Evolutionary conservation across 2,329 filamentous ascomycete species (phyloP).

Genomic region (Colletotrichum sp.): DNA sequence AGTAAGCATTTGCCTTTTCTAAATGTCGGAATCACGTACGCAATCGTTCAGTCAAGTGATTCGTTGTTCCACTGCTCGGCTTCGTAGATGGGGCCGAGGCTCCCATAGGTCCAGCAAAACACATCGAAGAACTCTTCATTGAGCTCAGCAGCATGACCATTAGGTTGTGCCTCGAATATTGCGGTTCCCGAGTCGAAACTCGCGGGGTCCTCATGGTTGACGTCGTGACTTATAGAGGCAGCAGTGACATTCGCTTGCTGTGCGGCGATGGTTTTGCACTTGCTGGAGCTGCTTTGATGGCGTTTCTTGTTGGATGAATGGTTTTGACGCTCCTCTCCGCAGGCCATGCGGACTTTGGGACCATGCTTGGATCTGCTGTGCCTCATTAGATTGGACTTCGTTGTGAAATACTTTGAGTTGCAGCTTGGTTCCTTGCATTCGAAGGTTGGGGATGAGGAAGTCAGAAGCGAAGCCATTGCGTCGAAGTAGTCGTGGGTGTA

Average conservation of each 20-base stretch:
- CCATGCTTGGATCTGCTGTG: neutral
- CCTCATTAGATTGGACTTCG: neutral
- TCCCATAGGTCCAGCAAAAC: neutral
- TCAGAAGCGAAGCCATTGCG: rapidly evolving
- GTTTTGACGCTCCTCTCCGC: neutral
- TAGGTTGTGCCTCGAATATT: neutral
- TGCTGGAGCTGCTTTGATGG: neutral
- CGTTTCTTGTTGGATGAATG: neutral
- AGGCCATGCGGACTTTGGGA: neutral
- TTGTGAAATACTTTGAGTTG: rapidly evolving
- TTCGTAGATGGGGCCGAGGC: rapidly evolving
- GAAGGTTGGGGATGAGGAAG: rapidly evolving
- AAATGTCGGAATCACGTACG: neutral
- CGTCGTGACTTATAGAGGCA: rapidly evolving
- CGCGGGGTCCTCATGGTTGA: rapidly evolving
- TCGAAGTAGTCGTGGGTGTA: rapidly evolving
- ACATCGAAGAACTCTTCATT: neutral
- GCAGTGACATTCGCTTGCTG: neutral
- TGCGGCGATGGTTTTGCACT: neutral
- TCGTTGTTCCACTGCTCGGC: rapidly evolving
- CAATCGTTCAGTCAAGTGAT: rapidly evolving
- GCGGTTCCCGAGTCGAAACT: rapidly evolving
- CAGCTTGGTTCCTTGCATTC: neutral
- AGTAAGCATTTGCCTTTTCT: no score
- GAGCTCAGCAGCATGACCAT: rapidly evolving